Base-by-base conservation (phyloP, 495 filamentous ascomycete genomes). In the Neurospora cerealis region DNA sequence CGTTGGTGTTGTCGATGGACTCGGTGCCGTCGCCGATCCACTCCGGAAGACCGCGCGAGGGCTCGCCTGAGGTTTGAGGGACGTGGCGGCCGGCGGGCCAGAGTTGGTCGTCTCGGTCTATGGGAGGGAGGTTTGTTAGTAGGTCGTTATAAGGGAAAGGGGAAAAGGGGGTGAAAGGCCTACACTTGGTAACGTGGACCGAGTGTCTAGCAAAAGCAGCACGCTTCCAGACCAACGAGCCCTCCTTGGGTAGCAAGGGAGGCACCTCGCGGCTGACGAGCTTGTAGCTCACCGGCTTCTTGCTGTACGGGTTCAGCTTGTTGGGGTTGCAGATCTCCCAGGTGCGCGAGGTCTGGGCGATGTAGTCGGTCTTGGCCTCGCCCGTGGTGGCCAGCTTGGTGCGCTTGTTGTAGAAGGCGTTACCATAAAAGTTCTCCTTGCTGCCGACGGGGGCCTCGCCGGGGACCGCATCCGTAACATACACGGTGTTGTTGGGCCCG, bases 71-170 rank as follows among this genome's bases (percentile, higher is more conserved):
- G 7, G 94, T 97, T 81, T 98, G 95, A 0, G 95, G 95, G 1
- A 98, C 95, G 85, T 97, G 95, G 5, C 93, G 91, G 77, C 95
- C 95, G 2, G 95, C 95, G 3, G 95, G 95, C 83, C 95, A 92
- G 76, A 97, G 88, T 86, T 97, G 92, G 73, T 93, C 89, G 81
- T 97, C 94, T 70, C 83, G 82, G 80, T 97, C 93, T 94, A 40
- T 40, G 37, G 37, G 0, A 38, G 37, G 37, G 37, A 38, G 37
- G 9, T 39, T 39, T 39, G 38, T 39, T 9, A 39, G 38, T 39
- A 9, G 9, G 38, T 11, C 1, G 10, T 39, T 3, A 39, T 11
- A 10, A 41, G 11, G 13, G 5, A 66, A 2, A 24, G 7, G 42
- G 21, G 46, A 54, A 13, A 41, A 62, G 70, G 44, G 24, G 32